Conservation (phyloP, 306 rosid species). For the Urtica urens region DNA sequence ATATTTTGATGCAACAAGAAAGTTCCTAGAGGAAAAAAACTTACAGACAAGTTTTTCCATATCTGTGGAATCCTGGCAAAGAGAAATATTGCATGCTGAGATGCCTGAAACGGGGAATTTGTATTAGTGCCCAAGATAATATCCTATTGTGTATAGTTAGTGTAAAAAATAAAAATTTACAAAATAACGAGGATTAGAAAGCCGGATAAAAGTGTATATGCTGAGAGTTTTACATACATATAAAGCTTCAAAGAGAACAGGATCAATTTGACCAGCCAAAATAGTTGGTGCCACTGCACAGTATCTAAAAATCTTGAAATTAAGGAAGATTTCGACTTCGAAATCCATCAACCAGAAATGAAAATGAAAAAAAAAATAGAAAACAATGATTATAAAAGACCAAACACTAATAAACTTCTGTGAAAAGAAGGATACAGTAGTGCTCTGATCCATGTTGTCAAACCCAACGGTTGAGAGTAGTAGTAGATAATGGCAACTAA, state of each 20-base stretch:
- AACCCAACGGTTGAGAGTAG: slow-evolving; percentile 66
- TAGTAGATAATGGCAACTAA: slow-evolving; percentile 81
- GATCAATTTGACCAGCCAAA: slow-evolving; percentile 78
- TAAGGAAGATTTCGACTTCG: slow-evolving; percentile 37
- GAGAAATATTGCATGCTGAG: slow-evolving; percentile 85
- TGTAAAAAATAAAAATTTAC: background rate
- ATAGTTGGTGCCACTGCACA: slow-evolving; percentile 86
- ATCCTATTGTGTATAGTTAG: background rate
- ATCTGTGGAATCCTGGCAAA: slow-evolving; percentile 92
- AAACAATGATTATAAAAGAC: background rate
- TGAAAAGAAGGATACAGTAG: slow-evolving; percentile 74
- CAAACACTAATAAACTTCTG: slow-evolving; percentile 11
- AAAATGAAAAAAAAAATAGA: background rate
- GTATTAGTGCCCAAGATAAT: slow-evolving; percentile 6
- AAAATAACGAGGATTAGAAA: background rate
- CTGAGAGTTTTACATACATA: slow-evolving; percentile 53
- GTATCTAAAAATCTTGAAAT: slow-evolving; percentile 52
- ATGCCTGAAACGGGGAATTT: slow-evolving; percentile 50
- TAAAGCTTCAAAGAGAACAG: slow-evolving; percentile 82
- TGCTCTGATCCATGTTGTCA: slow-evolving; percentile 59
- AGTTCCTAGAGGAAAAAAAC: slow-evolving; percentile 8
- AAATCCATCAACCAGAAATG: slow-evolving; percentile 14
- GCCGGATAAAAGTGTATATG: background rate
- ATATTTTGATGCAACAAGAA: slow-evolving; percentile 8
- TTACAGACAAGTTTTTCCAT: slow-evolving; percentile 86